Evolutionary conservation across 768 basidiomycete species (phyloP).

Genomic region (Scleroderma bovista): DNA sequence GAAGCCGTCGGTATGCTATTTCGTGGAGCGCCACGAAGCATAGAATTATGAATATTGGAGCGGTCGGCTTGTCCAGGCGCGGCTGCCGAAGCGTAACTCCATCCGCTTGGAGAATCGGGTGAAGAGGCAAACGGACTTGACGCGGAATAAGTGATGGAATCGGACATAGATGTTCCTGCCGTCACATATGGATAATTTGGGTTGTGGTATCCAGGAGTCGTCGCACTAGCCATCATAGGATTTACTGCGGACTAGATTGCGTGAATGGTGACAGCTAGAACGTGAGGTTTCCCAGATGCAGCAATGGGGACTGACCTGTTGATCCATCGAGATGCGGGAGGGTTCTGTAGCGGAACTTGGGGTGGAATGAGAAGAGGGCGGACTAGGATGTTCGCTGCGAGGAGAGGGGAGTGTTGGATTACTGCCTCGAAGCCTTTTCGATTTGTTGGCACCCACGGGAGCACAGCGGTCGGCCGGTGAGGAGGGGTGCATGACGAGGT

Average conservation of each 20-base stretch:
- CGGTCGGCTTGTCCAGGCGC: constrained; percentile 29
- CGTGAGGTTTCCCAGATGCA: background rate
- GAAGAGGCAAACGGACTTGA: constrained; percentile 38
- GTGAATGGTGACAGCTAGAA: constrained; percentile 1
- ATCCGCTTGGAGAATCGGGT: constrained; percentile 43
- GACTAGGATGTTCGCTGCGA: constrained; percentile 36
- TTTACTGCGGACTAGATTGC: constrained; percentile 26
- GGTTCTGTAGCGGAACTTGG: constrained; percentile 43
- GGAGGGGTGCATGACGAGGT: constrained; percentile 84
- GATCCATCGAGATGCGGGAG: constrained; percentile 29
- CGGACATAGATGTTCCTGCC: constrained; percentile 35
- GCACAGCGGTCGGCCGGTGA: constrained; percentile 64
- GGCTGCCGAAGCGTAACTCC: constrained; percentile 44
- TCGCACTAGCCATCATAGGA: constrained; percentile 33
- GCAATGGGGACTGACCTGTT: constrained; percentile 34
- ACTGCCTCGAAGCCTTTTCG: constrained; percentile 32
- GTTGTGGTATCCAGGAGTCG: constrained; percentile 34
- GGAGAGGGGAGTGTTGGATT: constrained; percentile 31
- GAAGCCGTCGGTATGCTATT: constrained; percentile 13
- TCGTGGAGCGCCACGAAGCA: constrained; percentile 36
- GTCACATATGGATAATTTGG: constrained; percentile 43
- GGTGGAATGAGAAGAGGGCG: constrained; percentile 41
- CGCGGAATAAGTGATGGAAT: constrained; percentile 37
- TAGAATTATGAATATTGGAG: constrained; percentile 42
- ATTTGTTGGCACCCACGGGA: constrained; percentile 34